Percentiles rank a stretch among this genome's conserved stretches.
Evolutionary conservation across 495 filamentous ascomycete genomes (phyloP).

Genomic region (Niebla homalea): DNA sequence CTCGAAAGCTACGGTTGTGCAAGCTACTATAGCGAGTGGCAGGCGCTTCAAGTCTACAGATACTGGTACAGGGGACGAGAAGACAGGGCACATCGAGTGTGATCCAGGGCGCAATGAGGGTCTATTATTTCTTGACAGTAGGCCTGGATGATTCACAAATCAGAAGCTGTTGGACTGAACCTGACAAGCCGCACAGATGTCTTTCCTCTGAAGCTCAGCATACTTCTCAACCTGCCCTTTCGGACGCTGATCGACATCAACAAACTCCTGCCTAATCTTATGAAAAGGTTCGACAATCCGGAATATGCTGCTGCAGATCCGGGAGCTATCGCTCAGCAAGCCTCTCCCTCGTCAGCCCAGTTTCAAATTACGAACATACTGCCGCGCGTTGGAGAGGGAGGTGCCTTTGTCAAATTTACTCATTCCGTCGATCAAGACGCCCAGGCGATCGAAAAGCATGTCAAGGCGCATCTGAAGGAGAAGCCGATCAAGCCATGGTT

Average conservation of each 20-base stretch:
- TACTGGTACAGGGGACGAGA: constrained; percentile 31
- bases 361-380: constrained; percentile 65
- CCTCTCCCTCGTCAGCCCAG: constrained; percentile 42
- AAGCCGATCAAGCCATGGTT: constrained; percentile 78
- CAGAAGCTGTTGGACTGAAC: neutral
- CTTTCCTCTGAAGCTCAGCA: constrained; percentile 66
- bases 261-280: constrained; percentile 41
- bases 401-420: constrained; percentile 81
- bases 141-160: constrained; percentile 20
- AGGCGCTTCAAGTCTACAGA: constrained; percentile 25
- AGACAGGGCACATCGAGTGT: constrained; percentile 60
- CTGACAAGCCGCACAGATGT: constrained; percentile 44
- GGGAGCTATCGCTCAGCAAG: constrained; percentile 44
- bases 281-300: constrained; percentile 50
- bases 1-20: too few relatives aligned
- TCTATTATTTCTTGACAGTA: constrained; percentile 84
- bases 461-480: constrained; percentile 45
- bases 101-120: constrained; percentile 51
- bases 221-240: constrained; percentile 41
- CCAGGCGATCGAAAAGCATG: constrained; percentile 43
- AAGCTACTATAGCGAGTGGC: too few relatives aligned
- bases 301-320: constrained; percentile 50
- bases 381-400: constrained; percentile 78
- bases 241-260: constrained; percentile 29
- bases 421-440: constrained; percentile 38